phyloP scores from a whole-genome alignment of 1,284 basidiomycete genomes.

The Irpex sp. region DNA sequence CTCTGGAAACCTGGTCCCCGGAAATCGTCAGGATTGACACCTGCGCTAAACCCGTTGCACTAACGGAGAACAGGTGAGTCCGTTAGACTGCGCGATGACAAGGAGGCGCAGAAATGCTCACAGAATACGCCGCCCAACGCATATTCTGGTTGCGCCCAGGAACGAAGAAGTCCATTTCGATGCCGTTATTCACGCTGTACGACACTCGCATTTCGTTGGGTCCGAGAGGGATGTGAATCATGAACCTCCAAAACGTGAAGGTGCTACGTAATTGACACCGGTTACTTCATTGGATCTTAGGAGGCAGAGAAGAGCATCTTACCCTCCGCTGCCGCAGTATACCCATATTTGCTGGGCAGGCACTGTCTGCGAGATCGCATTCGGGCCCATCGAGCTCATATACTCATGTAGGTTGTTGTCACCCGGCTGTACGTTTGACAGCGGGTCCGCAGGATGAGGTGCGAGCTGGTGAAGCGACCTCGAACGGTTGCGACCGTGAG shows the following conservation, averaged over 20 bases:
- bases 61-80: conserved; percentile 22
- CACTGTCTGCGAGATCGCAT: conserved; percentile 39
- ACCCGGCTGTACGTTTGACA: conserved; percentile 23
- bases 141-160: conserved; percentile 85
- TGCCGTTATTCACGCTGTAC: conserved; percentile 81
- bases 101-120: conserved; percentile 30
- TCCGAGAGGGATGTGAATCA: conserved; percentile 79
- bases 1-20: conserved; percentile 68
- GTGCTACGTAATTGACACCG: conserved; percentile 43
- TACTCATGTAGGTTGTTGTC: conserved; percentile 15
- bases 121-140: conserved; percentile 87
- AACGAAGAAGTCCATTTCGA: conserved; percentile 79
- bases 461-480: conserved; percentile 51
- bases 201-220: conserved; percentile 73
- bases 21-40: conserved; percentile 78
- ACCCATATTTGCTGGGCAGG: conserved; percentile 78
- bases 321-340: conserved; percentile 69
- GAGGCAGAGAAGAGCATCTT: conserved; percentile 18
- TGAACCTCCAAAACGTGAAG: conserved; percentile 94
- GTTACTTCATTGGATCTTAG: not conserved
- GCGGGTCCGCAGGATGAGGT: conserved; percentile 70
- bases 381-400: conserved; percentile 26
- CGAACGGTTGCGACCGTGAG: conserved; percentile 10
- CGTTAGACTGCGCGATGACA: not conserved
- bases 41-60: conserved; percentile 83